These are phyloP conservation scores for Boletus coccyginus DNA, from an alignment of 768 basidiomycete genomes.

Conservation along the genomic window DNA sequence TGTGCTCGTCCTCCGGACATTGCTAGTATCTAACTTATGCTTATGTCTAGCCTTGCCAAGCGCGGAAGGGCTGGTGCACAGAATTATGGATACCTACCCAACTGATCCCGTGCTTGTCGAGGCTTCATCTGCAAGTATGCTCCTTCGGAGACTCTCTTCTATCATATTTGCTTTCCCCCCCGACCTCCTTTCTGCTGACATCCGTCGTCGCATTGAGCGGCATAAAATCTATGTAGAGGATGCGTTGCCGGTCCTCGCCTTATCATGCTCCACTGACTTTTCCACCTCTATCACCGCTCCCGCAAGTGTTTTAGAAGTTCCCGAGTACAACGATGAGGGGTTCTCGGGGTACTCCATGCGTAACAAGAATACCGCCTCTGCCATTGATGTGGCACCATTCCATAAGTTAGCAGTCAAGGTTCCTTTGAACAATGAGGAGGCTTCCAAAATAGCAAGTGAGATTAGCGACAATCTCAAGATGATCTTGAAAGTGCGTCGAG, in stretches of 20 bases:
- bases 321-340: no score
- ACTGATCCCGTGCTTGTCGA: conserved; percentile 17
- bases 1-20: not conserved
- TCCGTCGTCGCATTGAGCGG: conserved; percentile 10
- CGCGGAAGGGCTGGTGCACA: conserved; percentile 13
- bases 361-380: conserved; percentile 1
- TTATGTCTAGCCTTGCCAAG: conserved; percentile 10
- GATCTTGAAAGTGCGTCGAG: conserved; percentile 28
- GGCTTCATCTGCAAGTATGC: conserved; percentile 15
- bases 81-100: conserved; percentile 36
- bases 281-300: not conserved
- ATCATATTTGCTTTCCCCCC: conserved; percentile 24
- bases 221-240: conserved; percentile 23
- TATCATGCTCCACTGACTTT: conserved; percentile 19
- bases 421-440: conserved; percentile 27
- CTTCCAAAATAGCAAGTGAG: conserved; percentile 1
- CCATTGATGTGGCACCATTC: conserved; percentile 31
- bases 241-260: conserved; percentile 18
- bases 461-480: conserved; percentile 26
- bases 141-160: conserved; percentile 28
- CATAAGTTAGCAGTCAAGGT: conserved; percentile 24
- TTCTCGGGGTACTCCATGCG: no score
- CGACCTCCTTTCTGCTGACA: conserved; percentile 8
- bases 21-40: not conserved
- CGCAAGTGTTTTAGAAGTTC: no score